Evolutionary conservation across 2,329 filamentous ascomycete species (phyloP).

Genomic region (Colletotrichum lini): DNA sequence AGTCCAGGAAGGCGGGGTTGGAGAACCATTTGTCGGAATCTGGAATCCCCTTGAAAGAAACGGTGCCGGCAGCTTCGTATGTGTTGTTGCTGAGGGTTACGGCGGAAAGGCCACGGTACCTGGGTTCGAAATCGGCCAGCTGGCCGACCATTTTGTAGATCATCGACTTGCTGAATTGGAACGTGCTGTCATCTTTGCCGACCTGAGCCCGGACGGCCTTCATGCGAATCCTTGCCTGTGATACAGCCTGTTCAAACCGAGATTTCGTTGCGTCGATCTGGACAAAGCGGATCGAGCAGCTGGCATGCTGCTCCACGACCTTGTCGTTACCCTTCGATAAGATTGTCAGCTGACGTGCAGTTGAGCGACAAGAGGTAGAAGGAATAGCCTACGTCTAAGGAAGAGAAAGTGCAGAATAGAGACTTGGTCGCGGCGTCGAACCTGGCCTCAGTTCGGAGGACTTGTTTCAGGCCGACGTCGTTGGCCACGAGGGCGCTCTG

Average conservation of each 20-base stretch:
- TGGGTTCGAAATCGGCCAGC: conserved; percentile 68
- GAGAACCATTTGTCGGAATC: conserved; percentile 67
- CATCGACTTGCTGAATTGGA: conserved; percentile 80
- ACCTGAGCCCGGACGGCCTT: conserved; percentile 68
- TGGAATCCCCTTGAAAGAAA: conserved; percentile 61
- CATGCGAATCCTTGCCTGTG: conserved; percentile 76
- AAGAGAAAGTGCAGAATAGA: conserved; percentile 15
- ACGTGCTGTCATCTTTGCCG: conserved; percentile 75
- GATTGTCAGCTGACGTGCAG: conserved; percentile 60
- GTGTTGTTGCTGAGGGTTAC: conserved; percentile 66
- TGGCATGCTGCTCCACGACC: conserved; percentile 72
- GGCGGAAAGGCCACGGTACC: conserved; percentile 71
- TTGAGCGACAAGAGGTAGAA: too few relatives aligned
- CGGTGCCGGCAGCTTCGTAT: conserved; percentile 59
- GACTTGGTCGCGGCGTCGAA: conserved; percentile 62
- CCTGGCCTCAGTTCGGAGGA: conserved; percentile 72
- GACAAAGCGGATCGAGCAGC: conserved; percentile 71
- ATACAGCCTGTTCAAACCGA: conserved; percentile 77
- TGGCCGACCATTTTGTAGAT: conserved; percentile 79
- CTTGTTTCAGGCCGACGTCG: conserved; percentile 63
- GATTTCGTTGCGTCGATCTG: conserved; percentile 71
- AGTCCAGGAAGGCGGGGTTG: conserved; percentile 71
- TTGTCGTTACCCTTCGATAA: conserved; percentile 72
- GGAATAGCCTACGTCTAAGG: background rate
- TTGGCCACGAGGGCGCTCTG: conserved; percentile 77